Evolutionary conservation across 257 asterid genomes (phyloP), one percentile per base, ranked within the genome.

Genomic region (Solanum acaule): DNA sequence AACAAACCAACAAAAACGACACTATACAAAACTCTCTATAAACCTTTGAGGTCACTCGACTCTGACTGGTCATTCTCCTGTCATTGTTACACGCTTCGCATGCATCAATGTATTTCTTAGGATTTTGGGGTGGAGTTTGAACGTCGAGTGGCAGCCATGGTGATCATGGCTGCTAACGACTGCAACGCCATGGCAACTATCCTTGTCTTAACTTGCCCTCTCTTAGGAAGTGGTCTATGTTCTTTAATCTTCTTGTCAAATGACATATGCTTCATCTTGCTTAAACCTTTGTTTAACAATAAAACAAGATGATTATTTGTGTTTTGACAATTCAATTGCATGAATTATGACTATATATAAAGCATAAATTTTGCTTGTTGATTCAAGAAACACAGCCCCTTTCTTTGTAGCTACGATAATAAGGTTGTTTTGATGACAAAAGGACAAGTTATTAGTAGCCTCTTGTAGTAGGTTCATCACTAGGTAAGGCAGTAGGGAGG

Each of bases 151-250:
- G 94, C 87, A 70, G 88, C 90, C 35, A 10, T 82, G 86, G 90
- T 44, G 81, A 92, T 79, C 42, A 88, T 90, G 10, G 92, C 89
- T 18, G 88, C 89, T 2, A 95, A 87, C 10, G 91, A 92, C 1
- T 92, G 95, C 63, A 93, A 88, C 33, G 94, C 96, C 79, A 92
- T 92, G 0, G 95, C 90, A 46, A 94, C 98, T 61, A 94, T 94
- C 91, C 88, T 93, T 59, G 82, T 88, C 90, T 94, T 94, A 89
- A 94, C 92, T 49, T 93, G 95, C 49, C 98, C 98, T 82, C 98
- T 90, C 83, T 88, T 94, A 0, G 95, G 98, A 10, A 92, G 68
- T 3, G 88, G 78, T 49, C 92, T 70, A 40, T 88, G 81, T 37
- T 85, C 72, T 85, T 72, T 83, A 29, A 88, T 82, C 40, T 84